Percentiles rank a stretch among this genome's conserved stretches.
Evolutionary conservation across 768 basidiomycete genomes (phyloP).

Genomic region (Russula foetens): DNA sequence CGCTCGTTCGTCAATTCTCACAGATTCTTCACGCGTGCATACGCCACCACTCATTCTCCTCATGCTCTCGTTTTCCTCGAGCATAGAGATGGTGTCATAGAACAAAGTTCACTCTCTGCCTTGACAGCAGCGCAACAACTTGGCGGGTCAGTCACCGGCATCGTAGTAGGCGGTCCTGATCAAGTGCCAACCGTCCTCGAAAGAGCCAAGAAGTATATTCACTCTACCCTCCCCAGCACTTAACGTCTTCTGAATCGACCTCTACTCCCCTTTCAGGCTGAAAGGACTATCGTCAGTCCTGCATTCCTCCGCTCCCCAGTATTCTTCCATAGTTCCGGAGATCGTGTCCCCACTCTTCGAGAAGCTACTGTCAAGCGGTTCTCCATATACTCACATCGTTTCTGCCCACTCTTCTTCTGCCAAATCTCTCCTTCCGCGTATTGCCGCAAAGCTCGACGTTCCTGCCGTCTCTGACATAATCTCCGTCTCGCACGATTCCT

Average conservation of each 20-base stretch:
- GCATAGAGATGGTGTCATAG: constrained; percentile 73
- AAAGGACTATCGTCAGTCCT: constrained; percentile 60
- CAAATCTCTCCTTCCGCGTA: constrained; percentile 88
- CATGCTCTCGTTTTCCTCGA: constrained; percentile 87
- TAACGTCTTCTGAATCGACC: neutral
- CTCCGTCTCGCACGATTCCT: constrained; percentile 62
- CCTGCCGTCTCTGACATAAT: constrained; percentile 90
- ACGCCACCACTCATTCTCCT: constrained; percentile 53
- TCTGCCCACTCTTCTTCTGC: constrained; percentile 88
- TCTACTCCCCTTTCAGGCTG: constrained; percentile 35
- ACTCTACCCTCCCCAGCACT: neutral
- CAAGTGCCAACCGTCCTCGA: constrained; percentile 60
- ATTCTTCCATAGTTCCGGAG: constrained; percentile 66
- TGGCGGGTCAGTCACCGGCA: constrained; percentile 77
- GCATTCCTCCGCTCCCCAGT: constrained; percentile 62
- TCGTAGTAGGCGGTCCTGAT: constrained; percentile 62
- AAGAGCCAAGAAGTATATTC: constrained; percentile 68
- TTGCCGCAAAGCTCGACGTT: constrained; percentile 82
- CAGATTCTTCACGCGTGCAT: constrained; percentile 32
- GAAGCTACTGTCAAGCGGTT: constrained; percentile 53
- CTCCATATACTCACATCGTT: constrained; percentile 81
- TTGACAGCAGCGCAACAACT: constrained; percentile 84
- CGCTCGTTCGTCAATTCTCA: neutral
- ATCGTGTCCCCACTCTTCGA: constrained; percentile 76
- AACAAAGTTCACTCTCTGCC: constrained; percentile 81